These are phyloP conservation scores for Yamagishiella unicocca DNA, from an alignment of 139 green algal genomes.

Conservation along the genomic window DNA sequence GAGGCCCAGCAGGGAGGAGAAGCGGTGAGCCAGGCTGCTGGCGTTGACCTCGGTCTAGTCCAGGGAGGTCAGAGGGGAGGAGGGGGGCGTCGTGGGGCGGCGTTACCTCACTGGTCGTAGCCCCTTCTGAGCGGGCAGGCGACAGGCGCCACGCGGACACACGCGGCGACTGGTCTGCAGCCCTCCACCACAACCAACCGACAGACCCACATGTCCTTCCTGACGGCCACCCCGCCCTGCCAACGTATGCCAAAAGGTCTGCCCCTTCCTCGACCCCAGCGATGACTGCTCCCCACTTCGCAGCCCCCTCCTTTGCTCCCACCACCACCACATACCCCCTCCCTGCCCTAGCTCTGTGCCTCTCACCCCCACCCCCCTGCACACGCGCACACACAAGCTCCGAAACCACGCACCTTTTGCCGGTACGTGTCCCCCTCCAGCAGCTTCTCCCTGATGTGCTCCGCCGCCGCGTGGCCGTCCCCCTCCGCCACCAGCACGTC, in stretches of 20 bases:
- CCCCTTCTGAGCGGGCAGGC: too few species aligned
- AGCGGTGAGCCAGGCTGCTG: constrained; percentile 67
- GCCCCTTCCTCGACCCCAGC: too few species aligned
- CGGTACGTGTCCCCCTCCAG: constrained; percentile 45
- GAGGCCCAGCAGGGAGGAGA: constrained; percentile 68
- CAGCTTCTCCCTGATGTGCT: constrained; percentile 44
- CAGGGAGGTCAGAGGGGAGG: background rate
- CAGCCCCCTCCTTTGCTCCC: background rate
- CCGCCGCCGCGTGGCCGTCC: background rate
- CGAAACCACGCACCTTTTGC: constrained; percentile 33
- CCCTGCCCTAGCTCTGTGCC: background rate
- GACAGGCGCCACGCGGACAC: too few species aligned
- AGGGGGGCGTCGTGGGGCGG: too few species aligned
- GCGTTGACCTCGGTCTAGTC: constrained; percentile 53
- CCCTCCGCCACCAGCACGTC: constrained; percentile 16
- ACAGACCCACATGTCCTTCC: too few species aligned
- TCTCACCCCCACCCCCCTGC: background rate
- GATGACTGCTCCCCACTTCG: too few species aligned
- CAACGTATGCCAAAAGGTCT: too few species aligned
- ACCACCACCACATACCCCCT: background rate
- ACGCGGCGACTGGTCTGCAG: too few species aligned
- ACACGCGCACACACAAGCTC: too few species aligned
- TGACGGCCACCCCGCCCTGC: too few species aligned
- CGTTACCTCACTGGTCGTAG: too few species aligned
- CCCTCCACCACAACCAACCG: too few species aligned